A percentile compares a stretch with the other conserved stretches of the same genome.
phyloP scores from a whole-genome alignment of 2,329 filamentous ascomycete genomes.

The Boeremia lycopersici region DNA sequence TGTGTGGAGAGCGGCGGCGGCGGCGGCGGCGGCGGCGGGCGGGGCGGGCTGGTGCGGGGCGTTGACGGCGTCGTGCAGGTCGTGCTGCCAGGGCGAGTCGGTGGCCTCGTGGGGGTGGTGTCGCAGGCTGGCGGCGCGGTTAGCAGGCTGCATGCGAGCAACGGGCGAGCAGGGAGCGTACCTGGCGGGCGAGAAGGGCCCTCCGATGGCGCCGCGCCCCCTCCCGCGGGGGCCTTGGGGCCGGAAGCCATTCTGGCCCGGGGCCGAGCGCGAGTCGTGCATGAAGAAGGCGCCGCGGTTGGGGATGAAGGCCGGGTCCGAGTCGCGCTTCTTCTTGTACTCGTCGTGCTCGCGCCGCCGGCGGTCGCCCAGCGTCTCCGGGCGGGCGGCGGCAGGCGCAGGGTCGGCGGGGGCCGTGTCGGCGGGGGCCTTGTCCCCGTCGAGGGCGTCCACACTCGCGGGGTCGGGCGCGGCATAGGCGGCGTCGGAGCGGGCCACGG shows the following conservation, averaged over 20 bases:
- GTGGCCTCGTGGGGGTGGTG: slow-evolving; percentile 59
- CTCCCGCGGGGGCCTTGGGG: slow-evolving; percentile 66
- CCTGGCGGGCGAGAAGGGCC: slow-evolving; percentile 63
- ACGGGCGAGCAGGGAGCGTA: slow-evolving; percentile 51
- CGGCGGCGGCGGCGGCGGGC: too few relatives aligned
- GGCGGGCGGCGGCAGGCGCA: slow-evolving; percentile 48
- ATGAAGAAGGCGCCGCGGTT: slow-evolving; percentile 96
- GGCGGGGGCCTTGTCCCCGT: slow-evolving; percentile 59
- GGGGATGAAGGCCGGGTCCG: slow-evolving; percentile 91
- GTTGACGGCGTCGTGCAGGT: slow-evolving; percentile 78
- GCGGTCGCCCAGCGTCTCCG: slow-evolving; percentile 69
- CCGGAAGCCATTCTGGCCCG: slow-evolving; percentile 77
- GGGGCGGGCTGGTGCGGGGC: slow-evolving; percentile 39
- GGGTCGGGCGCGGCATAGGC: slow-evolving; percentile 23
- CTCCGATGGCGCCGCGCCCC: slow-evolving; percentile 59
- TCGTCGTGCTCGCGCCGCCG: slow-evolving; percentile 88
- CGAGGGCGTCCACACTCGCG: slow-evolving; percentile 48
- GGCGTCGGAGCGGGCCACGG: slow-evolving; percentile 46
- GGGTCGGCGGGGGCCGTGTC: slow-evolving; percentile 51
- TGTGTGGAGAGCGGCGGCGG: too few relatives aligned
- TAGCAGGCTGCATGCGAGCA: not conserved
- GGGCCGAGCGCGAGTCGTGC: slow-evolving; percentile 87
- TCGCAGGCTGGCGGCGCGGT: slow-evolving; percentile 49
- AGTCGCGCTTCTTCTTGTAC: slow-evolving; percentile 84
- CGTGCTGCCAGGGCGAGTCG: slow-evolving; percentile 85